Evolutionary conservation across 1,139 yeast genomes (phyloP).

Genomic region (Debaryomyces sp.): DNA sequence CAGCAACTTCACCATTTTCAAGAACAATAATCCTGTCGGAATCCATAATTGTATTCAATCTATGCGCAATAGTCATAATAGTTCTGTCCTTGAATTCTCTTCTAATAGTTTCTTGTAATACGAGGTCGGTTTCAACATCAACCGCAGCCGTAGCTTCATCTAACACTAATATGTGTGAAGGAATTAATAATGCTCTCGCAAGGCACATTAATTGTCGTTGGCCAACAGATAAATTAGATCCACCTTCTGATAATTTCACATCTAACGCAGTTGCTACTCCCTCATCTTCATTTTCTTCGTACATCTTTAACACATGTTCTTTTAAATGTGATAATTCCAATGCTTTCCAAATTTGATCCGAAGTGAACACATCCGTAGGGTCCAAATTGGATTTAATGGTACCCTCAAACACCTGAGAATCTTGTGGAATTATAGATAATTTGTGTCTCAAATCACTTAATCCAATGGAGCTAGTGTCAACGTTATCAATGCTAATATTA

Average conservation of each 20-base stretch:
- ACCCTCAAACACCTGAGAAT: slow-evolving; percentile 95
- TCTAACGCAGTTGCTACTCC: slow-evolving; percentile 53
- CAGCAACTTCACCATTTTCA: slow-evolving; percentile 83
- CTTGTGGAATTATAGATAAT: slow-evolving; percentile 93
- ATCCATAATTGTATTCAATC: slow-evolving; percentile 91
- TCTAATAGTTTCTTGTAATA: slow-evolving; percentile 86
- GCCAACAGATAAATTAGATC: slow-evolving; percentile 85
- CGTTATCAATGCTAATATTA: slow-evolving; percentile 68
- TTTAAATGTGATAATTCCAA: slow-evolving; percentile 85
- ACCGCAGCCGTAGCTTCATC: slow-evolving; percentile 99
- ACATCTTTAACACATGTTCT: slow-evolving; percentile 69
- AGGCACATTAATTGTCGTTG: slow-evolving; percentile 91
- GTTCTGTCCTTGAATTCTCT: slow-evolving; percentile 85
- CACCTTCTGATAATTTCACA: slow-evolving; percentile 76
- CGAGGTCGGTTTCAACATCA: slow-evolving; percentile 90
- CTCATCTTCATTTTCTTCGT: slow-evolving; percentile 30
- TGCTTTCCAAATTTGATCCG: slow-evolving; percentile 84
- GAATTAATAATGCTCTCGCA: slow-evolving; percentile 83
- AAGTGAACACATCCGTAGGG: slow-evolving; percentile 70
- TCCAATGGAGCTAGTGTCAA: slow-evolving; percentile 74
- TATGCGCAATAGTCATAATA: slow-evolving; percentile 91
- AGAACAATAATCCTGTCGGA: slow-evolving; percentile 86
- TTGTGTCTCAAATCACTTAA: slow-evolving; percentile 81
- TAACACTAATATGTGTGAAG: slow-evolving; percentile 75
- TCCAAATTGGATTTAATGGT: slow-evolving; percentile 86